Base-by-base conservation (phyloP, 1,284 basidiomycete genomes). In the Trichosporon ovoides region DNA sequence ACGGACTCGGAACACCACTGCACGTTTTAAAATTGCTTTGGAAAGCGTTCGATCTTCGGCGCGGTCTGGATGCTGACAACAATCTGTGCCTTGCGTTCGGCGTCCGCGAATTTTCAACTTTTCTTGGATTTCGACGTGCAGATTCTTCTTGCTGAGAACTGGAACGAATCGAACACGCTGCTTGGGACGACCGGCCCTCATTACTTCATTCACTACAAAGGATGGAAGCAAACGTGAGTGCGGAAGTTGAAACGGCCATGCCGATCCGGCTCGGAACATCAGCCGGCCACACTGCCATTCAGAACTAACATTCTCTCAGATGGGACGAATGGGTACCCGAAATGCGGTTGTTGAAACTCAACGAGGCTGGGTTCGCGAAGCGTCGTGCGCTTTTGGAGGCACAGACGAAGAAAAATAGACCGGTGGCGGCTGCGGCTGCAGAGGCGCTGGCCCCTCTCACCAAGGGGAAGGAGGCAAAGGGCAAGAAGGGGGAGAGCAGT, bases 301-400 rank as follows among this genome's bases (percentile, higher is more conserved):
- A 22, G 53, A 54, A 38, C 52, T 50, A 31, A 38, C 22, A 31
- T 36, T 9, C 13, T 18, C 16, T 11, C 67, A 95, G 91, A 62
- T 98, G 95, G 95, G 95, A 98, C 79, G 95, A 98, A 81, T 98
- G 92, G 92, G 95, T 98, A 0, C 88, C 91, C 1, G 83, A 85
- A 43, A 76, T 78, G 18, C 87, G 96, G 5, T 80, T 98, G 50
- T 81, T 98, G 57, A 98, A 98, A 76, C 82, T 84, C 68, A 92
- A 88, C 71, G 91, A 96, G 62, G 81, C 83, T 46, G 95, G 93
- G 66, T 80, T 95, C 38, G 82, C 83, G n/a, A 81, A 87, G 63
- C 91, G 97, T 73, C 74, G 79, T 24, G 71, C 73, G n/a, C 68
- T 83, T 16, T 70, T 78, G 54, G 79, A 74, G 67, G 69, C 74